Conservation (phyloP, 2,329 filamentous ascomycete species). For the Parascedosporium putredinis region DNA sequence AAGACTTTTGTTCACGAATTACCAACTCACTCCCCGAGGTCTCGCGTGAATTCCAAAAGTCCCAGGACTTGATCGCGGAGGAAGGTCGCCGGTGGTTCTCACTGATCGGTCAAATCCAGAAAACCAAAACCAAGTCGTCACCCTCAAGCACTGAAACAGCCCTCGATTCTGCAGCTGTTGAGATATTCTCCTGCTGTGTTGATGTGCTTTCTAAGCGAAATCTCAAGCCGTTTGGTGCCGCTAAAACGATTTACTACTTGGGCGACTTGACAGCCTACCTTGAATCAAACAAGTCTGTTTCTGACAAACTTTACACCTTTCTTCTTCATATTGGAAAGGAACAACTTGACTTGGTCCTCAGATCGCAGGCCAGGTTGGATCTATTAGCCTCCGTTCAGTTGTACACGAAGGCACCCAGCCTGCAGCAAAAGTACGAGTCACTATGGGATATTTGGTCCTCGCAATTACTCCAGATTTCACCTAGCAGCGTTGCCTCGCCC, state of each 20-base stretch:
- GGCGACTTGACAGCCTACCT: slow-evolving; percentile 8
- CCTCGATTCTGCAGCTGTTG: slow-evolving; percentile 19
- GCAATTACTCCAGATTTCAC: slow-evolving; percentile 25
- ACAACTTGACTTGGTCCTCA: slow-evolving; percentile 30
- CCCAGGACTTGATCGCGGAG: slow-evolving; percentile 57
- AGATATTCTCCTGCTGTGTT: slow-evolving; percentile 19
- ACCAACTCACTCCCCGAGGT: slow-evolving; percentile 71
- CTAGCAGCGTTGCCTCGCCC: slow-evolving; percentile 17
- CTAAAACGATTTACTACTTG: slow-evolving; percentile 26
- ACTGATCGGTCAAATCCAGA: slow-evolving; percentile 38
- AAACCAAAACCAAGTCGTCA: slow-evolving; percentile 16
- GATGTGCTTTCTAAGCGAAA: slow-evolving; percentile 38
- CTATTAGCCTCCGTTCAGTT: slow-evolving; percentile 56
- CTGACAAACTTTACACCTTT: slow-evolving; percentile 7
- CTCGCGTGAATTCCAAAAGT: slow-evolving; percentile 63
- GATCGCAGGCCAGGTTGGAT: slow-evolving; percentile 57
- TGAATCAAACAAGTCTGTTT: neutral
- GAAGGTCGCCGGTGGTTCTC: slow-evolving; percentile 60
- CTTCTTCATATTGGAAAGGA: slow-evolving; percentile 7
- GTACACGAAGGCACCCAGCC: slow-evolving; percentile 33
- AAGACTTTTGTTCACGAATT: slow-evolving; percentile 54
- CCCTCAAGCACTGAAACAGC: slow-evolving; percentile 20
- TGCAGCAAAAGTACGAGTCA: slow-evolving; percentile 23
- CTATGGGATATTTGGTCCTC: slow-evolving; percentile 36
- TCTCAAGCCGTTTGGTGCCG: slow-evolving; percentile 47